Conservation (phyloP, 1,284 basidiomycete genomes). For the Grifola frondosa region DNA sequence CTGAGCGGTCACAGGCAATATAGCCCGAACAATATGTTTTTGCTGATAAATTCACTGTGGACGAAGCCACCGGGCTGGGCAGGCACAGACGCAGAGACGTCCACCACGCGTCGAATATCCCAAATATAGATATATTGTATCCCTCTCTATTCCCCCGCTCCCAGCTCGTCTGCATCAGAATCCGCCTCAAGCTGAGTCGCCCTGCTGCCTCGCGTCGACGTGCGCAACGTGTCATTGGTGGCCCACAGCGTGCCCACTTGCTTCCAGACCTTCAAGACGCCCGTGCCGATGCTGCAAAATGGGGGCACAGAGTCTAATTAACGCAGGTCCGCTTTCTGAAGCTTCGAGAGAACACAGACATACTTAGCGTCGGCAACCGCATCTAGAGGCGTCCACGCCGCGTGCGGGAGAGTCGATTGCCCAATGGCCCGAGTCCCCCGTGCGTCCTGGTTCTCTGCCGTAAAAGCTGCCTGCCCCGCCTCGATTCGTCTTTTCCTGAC, state of each 20-base stretch:
- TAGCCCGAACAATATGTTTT: too few species aligned
- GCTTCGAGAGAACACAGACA: slow-evolving; percentile 28
- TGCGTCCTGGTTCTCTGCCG: background rate
- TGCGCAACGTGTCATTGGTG: background rate
- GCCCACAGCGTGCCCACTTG: slow-evolving; percentile 33
- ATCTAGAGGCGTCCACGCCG: slow-evolving; percentile 52
- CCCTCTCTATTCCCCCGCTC: background rate
- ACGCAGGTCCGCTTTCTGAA: background rate
- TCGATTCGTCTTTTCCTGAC: slow-evolving; percentile 10
- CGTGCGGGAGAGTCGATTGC: slow-evolving; percentile 14
- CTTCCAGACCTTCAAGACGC: slow-evolving; percentile 39
- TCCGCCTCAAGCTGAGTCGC: too few species aligned
- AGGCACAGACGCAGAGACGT: background rate
- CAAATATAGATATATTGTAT: background rate
- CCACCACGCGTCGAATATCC: too few species aligned
- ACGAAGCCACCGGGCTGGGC: too few species aligned
- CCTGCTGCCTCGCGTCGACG: background rate
- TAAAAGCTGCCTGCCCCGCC: slow-evolving; percentile 11
- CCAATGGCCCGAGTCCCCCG: background rate
- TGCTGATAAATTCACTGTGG: too few species aligned
- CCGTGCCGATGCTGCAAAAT: slow-evolving; percentile 35
- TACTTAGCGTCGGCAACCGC: slow-evolving; percentile 66
- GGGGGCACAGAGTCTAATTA: slow-evolving; percentile 7
- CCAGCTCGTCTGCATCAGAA: too few species aligned
- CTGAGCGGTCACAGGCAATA: too few species aligned